Base-by-base conservation (phyloP, 345 rosid species). In the Lumnitzera littorea region DNA sequence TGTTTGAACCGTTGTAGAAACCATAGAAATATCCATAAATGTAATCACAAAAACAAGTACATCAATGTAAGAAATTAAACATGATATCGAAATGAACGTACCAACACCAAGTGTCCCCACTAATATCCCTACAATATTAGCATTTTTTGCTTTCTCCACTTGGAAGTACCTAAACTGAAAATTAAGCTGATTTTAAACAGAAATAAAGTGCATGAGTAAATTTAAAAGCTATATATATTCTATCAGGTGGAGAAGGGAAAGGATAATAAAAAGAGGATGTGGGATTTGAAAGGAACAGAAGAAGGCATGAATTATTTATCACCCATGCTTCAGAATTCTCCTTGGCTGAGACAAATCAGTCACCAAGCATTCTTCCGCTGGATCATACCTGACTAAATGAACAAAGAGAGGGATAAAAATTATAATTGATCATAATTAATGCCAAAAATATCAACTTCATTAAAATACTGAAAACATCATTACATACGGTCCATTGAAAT, bases 41-140 rank as follows among this genome's bases (percentile, higher is more conserved):
- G 10, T 36, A 27, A 27, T 36, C 43, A 36, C 1, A 36, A 8
- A 36, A 36, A 36, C 43, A 36, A 36, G 43, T 36, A 36, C 43
- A 36, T 8, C 3, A 36, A 36, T 36, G 10, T 36, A 46, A 63
- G 57, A n/a, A n/a, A n/a, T n/a, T n/a, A 53, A 62, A 17, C 3
- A 29, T 20, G 9, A 36, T 24, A 12, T 13, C 24, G 16, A 20
- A 58, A 48, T 31, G 25, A 66, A 58, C 85, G 64, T 84, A 89
- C 98, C 97, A 52, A 86, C 98, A 66, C 98, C 96, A 57, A 92
- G 98, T 46, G 98, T 89, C 57, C 98, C 98, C 52, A 89, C 97
- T 78, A 92, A 76, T 65, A 92, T 83, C 64, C 98, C 98, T 58
- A 92, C 71, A 57, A 92, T 83, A 71, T 85, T 85, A 41, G 96